Conservation (phyloP, 2,329 filamentous ascomycete genomes). For the Lecanicillium sp. region DNA sequence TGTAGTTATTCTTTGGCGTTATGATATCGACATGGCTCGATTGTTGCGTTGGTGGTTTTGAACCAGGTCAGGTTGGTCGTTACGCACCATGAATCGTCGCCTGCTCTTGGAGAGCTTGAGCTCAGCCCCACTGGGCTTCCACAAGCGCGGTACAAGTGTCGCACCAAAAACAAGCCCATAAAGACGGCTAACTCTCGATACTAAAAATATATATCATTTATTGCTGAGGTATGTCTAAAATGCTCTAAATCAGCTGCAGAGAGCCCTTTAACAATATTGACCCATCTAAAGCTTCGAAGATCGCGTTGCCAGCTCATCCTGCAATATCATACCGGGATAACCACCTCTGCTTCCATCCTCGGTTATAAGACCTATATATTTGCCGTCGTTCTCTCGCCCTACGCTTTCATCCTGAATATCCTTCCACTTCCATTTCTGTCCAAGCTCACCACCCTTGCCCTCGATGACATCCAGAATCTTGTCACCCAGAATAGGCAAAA, state of each 20-base stretch:
- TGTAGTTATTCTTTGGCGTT: no score
- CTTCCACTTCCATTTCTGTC: conserved; percentile 56
- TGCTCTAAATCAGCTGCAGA: no score
- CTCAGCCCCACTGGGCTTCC: no score
- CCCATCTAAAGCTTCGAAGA: conserved; percentile 7
- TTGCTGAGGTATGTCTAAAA: no score
- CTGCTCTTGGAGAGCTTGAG: background rate
- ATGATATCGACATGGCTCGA: background rate
- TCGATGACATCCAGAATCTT: conserved; percentile 50
- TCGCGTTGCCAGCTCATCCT: conserved; percentile 30
- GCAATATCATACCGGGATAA: conserved; percentile 34
- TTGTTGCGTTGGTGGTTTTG: background rate
- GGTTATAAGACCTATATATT: conserved; percentile 33
- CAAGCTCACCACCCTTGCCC: conserved; percentile 40
- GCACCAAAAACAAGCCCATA: no score
- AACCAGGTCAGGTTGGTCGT: background rate
- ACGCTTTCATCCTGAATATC: conserved; percentile 33
- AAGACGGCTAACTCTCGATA: no score
- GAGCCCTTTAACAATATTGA: no score
- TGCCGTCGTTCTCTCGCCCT: conserved; percentile 24
- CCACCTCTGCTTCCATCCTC: conserved; percentile 47
- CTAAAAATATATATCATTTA: no score
- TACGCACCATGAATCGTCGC: background rate
- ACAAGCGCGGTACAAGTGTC: no score
- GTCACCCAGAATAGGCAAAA: conserved; percentile 57